Evolutionary conservation across 208 protist genomes (phyloP).

Genomic region (Trypanosoma scelopori): DNA sequence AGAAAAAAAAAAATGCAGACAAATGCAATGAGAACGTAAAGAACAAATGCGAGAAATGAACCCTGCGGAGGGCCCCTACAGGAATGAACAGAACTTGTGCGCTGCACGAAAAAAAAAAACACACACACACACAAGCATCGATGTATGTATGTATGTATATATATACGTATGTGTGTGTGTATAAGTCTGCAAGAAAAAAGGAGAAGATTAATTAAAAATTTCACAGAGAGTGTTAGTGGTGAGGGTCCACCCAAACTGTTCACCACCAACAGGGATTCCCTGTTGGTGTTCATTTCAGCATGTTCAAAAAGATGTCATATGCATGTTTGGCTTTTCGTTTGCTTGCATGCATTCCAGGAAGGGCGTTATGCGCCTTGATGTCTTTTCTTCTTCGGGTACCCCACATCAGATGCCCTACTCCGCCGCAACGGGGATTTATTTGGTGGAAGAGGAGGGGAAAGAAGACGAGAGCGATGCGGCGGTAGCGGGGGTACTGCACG

Average conservation of each 20-base stretch:
- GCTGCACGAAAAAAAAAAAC: slow-evolving; percentile 1
- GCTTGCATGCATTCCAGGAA: no score
- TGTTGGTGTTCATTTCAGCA: no score
- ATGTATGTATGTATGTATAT: slow-evolving; percentile 1
- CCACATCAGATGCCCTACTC: neutral
- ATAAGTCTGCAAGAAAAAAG: slow-evolving; percentile 4
- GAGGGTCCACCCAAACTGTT: no score
- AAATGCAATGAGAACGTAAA: slow-evolving; percentile 6
- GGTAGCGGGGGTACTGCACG: neutral
- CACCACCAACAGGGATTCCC: no score
- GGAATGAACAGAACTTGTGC: neutral
- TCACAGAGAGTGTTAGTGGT: neutral
- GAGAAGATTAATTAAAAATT: neutral
- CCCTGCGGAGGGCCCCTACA: neutral
- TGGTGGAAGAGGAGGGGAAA: neutral
- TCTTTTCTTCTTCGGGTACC: slow-evolving; percentile 1
- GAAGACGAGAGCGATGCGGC: neutral
- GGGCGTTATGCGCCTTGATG: neutral
- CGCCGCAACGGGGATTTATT: neutral
- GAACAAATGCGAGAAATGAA: neutral
- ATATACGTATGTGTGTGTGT: neutral
- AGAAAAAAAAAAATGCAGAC: slow-evolving; percentile 12
- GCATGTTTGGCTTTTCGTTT: no score
- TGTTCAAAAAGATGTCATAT: no score
- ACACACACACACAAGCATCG: neutral